A percentile compares a stretch with the other conserved stretches of the same genome.
Conservation (phyloP, 2,329 filamentous ascomycete genomes). For the Lecanicillium sp. region DNA sequence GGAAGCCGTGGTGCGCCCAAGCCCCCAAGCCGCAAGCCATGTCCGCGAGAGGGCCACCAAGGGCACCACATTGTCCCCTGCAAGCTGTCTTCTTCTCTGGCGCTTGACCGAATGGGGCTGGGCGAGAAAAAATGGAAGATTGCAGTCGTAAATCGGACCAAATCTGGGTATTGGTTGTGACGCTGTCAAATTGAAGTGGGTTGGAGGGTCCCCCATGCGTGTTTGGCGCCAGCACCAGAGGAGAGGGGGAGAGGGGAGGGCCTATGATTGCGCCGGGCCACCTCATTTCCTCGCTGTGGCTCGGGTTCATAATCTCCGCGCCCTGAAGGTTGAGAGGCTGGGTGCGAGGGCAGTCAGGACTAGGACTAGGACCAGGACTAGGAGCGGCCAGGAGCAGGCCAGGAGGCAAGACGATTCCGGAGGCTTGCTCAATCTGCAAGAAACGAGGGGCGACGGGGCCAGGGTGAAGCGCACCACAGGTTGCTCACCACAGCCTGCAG, state of each 20-base stretch:
- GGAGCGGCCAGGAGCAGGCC: no score
- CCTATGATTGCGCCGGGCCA: constrained; percentile 5
- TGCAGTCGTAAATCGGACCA: constrained; percentile 10
- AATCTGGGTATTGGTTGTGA: constrained; percentile 6
- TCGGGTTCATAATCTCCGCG: constrained; percentile 3
- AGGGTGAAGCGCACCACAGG: background rate
- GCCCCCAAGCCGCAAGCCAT: no score
- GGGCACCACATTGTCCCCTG: no score
- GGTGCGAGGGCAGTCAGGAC: no score
- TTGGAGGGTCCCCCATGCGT: background rate
- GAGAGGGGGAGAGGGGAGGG: no score
- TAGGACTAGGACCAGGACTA: no score
- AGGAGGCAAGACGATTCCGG: no score
- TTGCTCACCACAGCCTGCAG: no score
- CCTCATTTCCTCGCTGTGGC: constrained; percentile 11
- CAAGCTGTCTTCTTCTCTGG: no score
- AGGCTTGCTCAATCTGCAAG: background rate
- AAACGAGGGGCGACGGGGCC: background rate
- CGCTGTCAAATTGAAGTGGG: constrained; percentile 11
- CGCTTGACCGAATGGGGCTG: background rate
- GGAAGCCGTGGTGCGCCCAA: no score
- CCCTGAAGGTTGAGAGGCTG: no score
- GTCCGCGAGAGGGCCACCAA: no score
- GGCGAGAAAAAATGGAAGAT: constrained; percentile 1
- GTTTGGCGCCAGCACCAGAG: constrained; percentile 5